Evolutionary conservation across 1,139 yeast genomes (phyloP).

Genomic region (Candida mesenterica): DNA sequence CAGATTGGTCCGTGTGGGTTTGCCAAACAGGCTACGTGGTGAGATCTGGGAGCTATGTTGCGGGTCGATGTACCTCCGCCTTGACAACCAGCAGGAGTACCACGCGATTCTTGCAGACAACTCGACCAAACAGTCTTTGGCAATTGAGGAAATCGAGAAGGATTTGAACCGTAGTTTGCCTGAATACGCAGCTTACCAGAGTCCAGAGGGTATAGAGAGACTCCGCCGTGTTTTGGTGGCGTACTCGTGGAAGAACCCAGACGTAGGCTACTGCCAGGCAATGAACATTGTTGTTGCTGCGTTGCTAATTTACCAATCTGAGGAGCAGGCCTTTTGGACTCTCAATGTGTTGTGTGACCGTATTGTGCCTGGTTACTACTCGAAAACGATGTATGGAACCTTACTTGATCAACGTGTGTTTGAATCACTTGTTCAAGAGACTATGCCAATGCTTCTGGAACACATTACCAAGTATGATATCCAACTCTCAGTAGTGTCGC

Average conservation of each 20-base stretch:
- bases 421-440: slow-evolving; percentile 83
- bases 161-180: slow-evolving; percentile 93
- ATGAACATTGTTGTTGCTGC: slow-evolving; percentile 99
- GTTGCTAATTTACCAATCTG: slow-evolving; percentile 86
- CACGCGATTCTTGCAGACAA: slow-evolving; percentile 53
- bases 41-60: slow-evolving; percentile 94
- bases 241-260: slow-evolving; percentile 96
- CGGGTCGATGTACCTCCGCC: slow-evolving; percentile 79
- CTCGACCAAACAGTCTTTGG: slow-evolving; percentile 65
- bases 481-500: slow-evolving; percentile 88
- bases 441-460: slow-evolving; percentile 86
- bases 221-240: slow-evolving; percentile 87
- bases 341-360: slow-evolving; percentile 78
- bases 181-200: slow-evolving; percentile 92
- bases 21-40: slow-evolving; percentile 90
- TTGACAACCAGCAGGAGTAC: slow-evolving; percentile 63
- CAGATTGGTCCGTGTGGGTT: slow-evolving; percentile 81
- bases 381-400: slow-evolving; percentile 97
- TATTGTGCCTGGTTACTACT: slow-evolving; percentile 92
- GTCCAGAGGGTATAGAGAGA: slow-evolving; percentile 77
- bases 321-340: slow-evolving; percentile 97
- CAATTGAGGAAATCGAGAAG: slow-evolving; percentile 95
- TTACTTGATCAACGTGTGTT: slow-evolving; percentile 90
- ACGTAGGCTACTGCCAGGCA: slow-evolving; percentile 97
- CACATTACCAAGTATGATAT: slow-evolving; percentile 79